Percentiles rank a stretch among this genome's conserved stretches.
Evolutionary conservation across 1,139 yeast genomes (phyloP).

Genomic region (Pichia sp.): DNA sequence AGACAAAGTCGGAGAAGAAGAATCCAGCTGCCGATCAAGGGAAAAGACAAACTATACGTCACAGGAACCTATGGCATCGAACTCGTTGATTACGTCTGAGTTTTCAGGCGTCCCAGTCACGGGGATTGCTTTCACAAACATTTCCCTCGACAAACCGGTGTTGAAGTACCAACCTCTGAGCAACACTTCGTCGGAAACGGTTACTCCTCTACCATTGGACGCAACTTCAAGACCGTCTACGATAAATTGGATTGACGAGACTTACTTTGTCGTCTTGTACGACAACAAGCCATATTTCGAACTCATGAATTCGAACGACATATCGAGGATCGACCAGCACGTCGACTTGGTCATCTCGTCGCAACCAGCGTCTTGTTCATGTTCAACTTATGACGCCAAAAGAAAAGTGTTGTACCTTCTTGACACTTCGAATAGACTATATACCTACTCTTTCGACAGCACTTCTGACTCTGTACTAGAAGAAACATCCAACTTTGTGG

Average conservation of each 20-base stretch:
- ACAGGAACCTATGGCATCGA: slow-evolving; percentile 2
- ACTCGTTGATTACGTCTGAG: slow-evolving; percentile 12
- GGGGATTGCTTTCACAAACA: slow-evolving; percentile 53
- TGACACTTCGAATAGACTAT: slow-evolving; percentile 18
- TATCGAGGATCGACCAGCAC: slow-evolving; percentile 8
- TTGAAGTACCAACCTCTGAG: slow-evolving; percentile 54
- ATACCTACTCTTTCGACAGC: slow-evolving; percentile 13
- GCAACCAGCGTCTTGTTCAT: slow-evolving; percentile 14
- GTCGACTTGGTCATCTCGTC: slow-evolving; percentile 10
- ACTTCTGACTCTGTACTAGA: slow-evolving; percentile 7
- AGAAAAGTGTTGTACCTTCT: slow-evolving; percentile 9
- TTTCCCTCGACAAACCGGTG: slow-evolving; percentile 71
- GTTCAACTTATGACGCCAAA: slow-evolving; percentile 5
- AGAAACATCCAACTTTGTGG: slow-evolving; percentile 7
- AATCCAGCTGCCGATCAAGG: not conserved
- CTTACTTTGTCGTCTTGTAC: slow-evolving; percentile 12
- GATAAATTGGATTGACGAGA: slow-evolving; percentile 15
- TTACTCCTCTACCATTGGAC: slow-evolving; percentile 13
- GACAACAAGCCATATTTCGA: slow-evolving; percentile 17
- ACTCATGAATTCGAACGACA: slow-evolving; percentile 10
- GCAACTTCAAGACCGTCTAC: slow-evolving; percentile 7
- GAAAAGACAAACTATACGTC: not conserved
- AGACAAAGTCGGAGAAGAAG: not conserved
- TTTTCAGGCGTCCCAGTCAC: slow-evolving; percentile 9
- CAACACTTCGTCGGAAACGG: slow-evolving; percentile 1